Percentiles rank a stretch among this genome's conserved stretches.
Conservation (phyloP, 169 alveolate species). For the Plasmodium inui region DNA sequence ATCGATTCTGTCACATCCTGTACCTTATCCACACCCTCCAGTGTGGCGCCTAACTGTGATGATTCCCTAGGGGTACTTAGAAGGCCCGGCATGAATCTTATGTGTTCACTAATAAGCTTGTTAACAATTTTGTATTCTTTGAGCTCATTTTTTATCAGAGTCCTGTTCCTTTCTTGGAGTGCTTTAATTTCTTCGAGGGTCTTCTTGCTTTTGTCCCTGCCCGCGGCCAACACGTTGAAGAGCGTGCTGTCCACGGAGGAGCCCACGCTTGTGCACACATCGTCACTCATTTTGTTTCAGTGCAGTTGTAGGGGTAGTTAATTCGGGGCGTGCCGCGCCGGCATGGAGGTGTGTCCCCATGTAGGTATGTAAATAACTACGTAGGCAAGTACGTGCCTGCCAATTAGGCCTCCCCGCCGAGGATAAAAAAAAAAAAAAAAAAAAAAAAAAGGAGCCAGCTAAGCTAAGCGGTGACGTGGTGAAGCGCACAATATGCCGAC, state of each 20-base stretch:
- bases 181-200: slow-evolving; percentile 23
- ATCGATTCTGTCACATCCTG: not conserved
- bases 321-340: not conserved
- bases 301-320: not conserved
- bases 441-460: not conserved
- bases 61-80: not conserved
- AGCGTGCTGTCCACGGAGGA: slow-evolving; percentile 33
- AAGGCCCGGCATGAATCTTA: not conserved
- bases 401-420: not conserved
- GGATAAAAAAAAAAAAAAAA: not conserved
- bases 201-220: slow-evolving; percentile 41
- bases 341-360: not conserved
- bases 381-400: not conserved
- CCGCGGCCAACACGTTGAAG: slow-evolving; percentile 23
- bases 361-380: not conserved
- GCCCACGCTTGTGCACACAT: slow-evolving; percentile 1
- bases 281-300: slow-evolving; percentile 2
- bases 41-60: not conserved
- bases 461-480: not conserved
- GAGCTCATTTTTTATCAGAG: slow-evolving; percentile 28
- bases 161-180: slow-evolving; percentile 5
- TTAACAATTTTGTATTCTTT: slow-evolving; percentile 29
- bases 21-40: not conserved
- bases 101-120: slow-evolving; percentile 9
- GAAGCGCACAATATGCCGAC: not conserved